Evolutionary conservation across 495 filamentous ascomycete genomes (phyloP), one percentile per base, ranked within the genome.

Genomic region (Neurospora tetraspora): DNA sequence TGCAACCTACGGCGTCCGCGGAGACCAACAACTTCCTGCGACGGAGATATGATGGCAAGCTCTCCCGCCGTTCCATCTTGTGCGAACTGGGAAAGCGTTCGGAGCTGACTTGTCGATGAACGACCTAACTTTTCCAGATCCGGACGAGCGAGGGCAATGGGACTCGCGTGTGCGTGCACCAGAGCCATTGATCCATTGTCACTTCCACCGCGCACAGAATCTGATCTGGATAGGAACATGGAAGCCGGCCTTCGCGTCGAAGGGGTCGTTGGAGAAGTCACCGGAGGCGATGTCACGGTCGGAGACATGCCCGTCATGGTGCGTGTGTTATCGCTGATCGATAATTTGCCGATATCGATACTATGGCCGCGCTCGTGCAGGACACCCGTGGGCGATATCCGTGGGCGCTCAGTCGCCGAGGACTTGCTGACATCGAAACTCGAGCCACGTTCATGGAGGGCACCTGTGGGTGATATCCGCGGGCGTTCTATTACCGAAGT

Each of bases 51-150:
- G 47, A 98, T 89, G 65, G 89, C 85, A 74, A 98, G 94, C 36
- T 97, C 94, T 31, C 93, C 93, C 2, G 85, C 86, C 27, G 90
- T 88, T 2, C 88, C 90, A 39, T 88, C 88, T 73, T 95, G 86
- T 4, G 94, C 94, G 74, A 98, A 86, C 75, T 90, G 92, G 2
- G 96, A 98, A 9, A 99, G 85, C 1, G 93, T 95, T 18, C 94
- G 91, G 16, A 99, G 87, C 78, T 98, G 92, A 72, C 91, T 90
- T 2, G 94, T 98, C 0, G 93, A 90, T 1, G 94, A 97, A 75
- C 91, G 91, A 37, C 93, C 89, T 18, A 98, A 86, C 34, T 86
- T 91, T 76, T 91, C 87, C 4, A 98, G 85, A 71, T 97, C 93
- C 2, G 93, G 92, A 0, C 87, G 83, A 1, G 83, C 85, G 5